Percentiles rank a stretch among this genome's conserved stretches.
Evolutionary conservation across 495 filamentous ascomycete genomes (phyloP).

Genomic region (Clohesyomyces aquaticus): DNA sequence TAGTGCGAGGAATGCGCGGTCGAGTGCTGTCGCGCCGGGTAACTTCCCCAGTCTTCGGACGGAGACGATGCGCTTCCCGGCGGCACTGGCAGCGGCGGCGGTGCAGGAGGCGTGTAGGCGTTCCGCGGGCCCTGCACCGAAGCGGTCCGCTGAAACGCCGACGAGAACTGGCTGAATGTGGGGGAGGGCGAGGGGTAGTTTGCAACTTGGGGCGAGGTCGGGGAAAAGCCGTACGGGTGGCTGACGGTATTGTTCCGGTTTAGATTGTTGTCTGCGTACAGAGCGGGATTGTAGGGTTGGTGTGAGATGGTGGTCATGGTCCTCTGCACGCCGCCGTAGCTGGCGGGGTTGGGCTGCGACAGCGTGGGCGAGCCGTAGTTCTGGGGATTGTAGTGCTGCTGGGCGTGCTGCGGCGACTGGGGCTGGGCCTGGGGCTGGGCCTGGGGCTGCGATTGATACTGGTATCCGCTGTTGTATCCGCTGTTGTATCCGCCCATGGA

Average conservation of each 20-base stretch:
- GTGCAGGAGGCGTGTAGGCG: slow-evolving; percentile 38
- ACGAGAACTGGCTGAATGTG: slow-evolving; percentile 36
- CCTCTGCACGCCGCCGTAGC: slow-evolving; percentile 41
- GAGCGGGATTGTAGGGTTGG: slow-evolving; percentile 75
- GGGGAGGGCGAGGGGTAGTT: slow-evolving; percentile 39
- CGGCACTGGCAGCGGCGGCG: slow-evolving; percentile 38
- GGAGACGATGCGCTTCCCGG: slow-evolving; percentile 32
- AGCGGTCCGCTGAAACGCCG: slow-evolving; percentile 35
- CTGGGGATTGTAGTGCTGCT: slow-evolving; percentile 79
- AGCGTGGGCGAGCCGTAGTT: slow-evolving; percentile 68
- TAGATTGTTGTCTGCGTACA: slow-evolving; percentile 49
- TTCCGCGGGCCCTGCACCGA: slow-evolving; percentile 30
- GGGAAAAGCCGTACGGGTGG: slow-evolving; percentile 43
- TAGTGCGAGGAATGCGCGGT: slow-evolving; percentile 54
- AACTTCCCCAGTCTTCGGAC: slow-evolving; percentile 39
- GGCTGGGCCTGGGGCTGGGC: neutral
- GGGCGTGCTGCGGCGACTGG: slow-evolving; percentile 54
- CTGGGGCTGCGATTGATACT: slow-evolving; percentile 3
- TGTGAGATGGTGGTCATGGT: slow-evolving; percentile 48
- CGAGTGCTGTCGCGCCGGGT: slow-evolving; percentile 55
- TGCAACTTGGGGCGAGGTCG: slow-evolving; percentile 33
- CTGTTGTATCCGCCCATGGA: slow-evolving; percentile 41
- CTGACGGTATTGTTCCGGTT: slow-evolving; percentile 32
- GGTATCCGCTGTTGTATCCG: too few species aligned
- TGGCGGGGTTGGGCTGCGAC: slow-evolving; percentile 57